Base-by-base conservation (phyloP, 352 stramenopile species). In the Peronospora destructor region DNA sequence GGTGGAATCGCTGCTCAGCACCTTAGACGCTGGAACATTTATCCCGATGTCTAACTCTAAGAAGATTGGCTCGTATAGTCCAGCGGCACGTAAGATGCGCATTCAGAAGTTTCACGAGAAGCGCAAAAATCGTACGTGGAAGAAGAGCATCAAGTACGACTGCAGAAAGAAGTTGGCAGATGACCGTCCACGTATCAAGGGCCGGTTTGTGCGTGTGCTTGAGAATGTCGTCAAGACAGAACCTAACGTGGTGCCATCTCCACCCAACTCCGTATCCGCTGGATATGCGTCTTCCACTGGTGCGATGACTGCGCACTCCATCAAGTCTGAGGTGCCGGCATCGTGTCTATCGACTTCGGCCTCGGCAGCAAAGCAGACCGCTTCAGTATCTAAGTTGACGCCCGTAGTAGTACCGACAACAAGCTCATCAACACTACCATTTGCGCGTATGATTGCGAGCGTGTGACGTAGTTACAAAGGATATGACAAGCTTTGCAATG, bases 91-190 rank as follows among this genome's bases (percentile, higher is more conserved):
- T 17, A 94, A 90, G 43, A 64, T 91, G 26, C 87, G 93, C 12
- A 95, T 98, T 63, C 90, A 95, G 40, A 96, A 96, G 56, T 98
- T 98, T 62, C 95, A 98, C 66, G 86, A 95, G 50, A 98, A 98
- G 72, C 79, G 95, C 48, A 96, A 95, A 64, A 96, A 92, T 56
- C 87, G 95, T 47, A 97, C 97, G 59, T 98, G 94, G 94, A 92
- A 97, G 64, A 98, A 98, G 65, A 95, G 94, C 58, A 98, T 98
- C 76, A 98, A 98, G 73, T 98, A 98, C 68, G 94, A 98, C 68
- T 98, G 95, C 67, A 76, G 95, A 36, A 98, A 98, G 70, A 98
- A 98, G 68, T 72, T 98, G 21, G 95, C 95, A 7, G 94, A 98
- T 49, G 94, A 95, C 45, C 84, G 95, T 38, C 95, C 95, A 45